Evolutionary conservation across 2,329 filamentous ascomycete species (phyloP), one percentile per base, ranked within the genome.

Genomic region (Fusarium stilboides): DNA sequence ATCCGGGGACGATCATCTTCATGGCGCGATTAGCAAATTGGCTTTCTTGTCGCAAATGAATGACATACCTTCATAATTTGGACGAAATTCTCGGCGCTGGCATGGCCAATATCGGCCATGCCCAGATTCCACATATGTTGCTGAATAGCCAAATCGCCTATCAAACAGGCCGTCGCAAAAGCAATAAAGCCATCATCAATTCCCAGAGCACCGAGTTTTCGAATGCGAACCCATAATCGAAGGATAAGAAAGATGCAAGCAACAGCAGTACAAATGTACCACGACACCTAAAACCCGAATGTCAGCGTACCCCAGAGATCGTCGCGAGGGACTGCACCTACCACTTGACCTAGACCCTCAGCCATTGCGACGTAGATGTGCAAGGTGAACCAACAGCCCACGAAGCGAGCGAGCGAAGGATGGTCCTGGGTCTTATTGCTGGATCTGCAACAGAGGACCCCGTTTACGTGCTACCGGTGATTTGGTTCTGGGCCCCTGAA

Each of bases 1-100:
- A 81, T 15, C 80, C 80, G 2, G 80, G 80, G 1, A 81, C 73
- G 31, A 81, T 81, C 76, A 81, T 80, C 75, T 79, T 61, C 13
- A 12, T 17, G n/a, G 14, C 26, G 28, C 14, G 5, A 1, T 65
- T 40, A 62, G 45, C 22, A 15, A 14, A 14, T 12, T 13, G 9
- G 8, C 8, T 0, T n/a, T 14, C 10, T 5, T 15, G 2, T 12
- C 6, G 24, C 3, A 17, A 1, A 24, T 3, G 3, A 8, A 14
- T 12, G 3, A 15, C 13, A 7, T 19, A 68, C 63, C 71, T 71
- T 54, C 74, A 76, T 76, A 24, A 76, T 75, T 13, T 68, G 49
- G 33, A 74, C 65, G 39, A 76, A 74, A 1, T 75, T 19, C 12
- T 74, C 69, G 2, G 51, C 66, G 7, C 58, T 63, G 5, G 73